These are phyloP conservation scores for Nicotiana paniculata DNA, from an alignment of 257 asterid genomes.

Conservation along the genomic window DNA sequence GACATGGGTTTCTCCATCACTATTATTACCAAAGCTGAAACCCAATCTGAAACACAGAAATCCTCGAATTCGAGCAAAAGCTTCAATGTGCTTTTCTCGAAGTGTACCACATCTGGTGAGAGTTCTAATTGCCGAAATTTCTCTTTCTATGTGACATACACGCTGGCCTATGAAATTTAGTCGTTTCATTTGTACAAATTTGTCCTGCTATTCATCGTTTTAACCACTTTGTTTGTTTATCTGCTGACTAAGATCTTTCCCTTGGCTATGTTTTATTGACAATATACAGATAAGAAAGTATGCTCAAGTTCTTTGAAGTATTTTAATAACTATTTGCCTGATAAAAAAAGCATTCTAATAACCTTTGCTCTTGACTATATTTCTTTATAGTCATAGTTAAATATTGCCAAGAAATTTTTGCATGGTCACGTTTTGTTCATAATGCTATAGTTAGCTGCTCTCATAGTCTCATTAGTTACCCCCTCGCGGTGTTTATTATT, in stretches of 20 bases:
- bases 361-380: neutral
- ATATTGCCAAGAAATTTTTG: neutral
- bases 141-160: neutral
- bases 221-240: neutral
- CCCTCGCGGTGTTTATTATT: neutral
- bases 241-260: neutral
- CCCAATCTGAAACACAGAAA: conserved; percentile 68
- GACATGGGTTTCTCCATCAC: conserved; percentile 64
- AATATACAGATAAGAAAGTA: neutral
- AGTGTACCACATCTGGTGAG: conserved; percentile 68
- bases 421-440: neutral
- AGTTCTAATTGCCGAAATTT: neutral
- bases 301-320: neutral
- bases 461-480: neutral
- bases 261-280: neutral
- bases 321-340: neutral
- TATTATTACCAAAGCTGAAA: conserved; percentile 74
- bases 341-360: neutral
- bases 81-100: conserved; percentile 69
- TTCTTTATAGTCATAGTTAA: neutral
- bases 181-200: neutral
- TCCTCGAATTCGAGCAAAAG: conserved; percentile 93
- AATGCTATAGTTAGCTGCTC: neutral
- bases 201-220: neutral
- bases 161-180: neutral